Evolutionary conservation across 164 flowering plant genomes (phyloP).

Genomic region (Sextonia rubra): DNA sequence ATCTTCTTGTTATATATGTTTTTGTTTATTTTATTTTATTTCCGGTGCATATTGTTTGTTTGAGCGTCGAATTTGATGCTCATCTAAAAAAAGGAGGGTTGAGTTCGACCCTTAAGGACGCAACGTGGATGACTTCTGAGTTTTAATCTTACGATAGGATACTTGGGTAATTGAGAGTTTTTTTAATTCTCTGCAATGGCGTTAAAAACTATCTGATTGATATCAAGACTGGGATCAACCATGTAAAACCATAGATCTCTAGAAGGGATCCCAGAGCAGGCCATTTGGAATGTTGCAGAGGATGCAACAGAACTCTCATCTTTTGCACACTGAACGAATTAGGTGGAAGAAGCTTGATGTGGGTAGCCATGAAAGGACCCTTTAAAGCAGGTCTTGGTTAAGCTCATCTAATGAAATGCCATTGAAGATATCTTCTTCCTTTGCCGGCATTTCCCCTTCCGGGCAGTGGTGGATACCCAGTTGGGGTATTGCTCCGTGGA

Average conservation of each 20-base stretch:
- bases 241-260: slow-evolving; percentile 73
- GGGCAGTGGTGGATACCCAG: background rate
- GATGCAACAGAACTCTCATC: slow-evolving; percentile 61
- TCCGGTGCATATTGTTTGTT: no score
- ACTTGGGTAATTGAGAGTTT: slow-evolving; percentile 35
- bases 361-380: slow-evolving; percentile 70
- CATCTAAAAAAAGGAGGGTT: no score
- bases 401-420: slow-evolving; percentile 43
- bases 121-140: slow-evolving; percentile 45
- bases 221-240: slow-evolving; percentile 43
- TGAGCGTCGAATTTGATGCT: no score
- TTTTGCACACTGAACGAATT: slow-evolving; percentile 71
- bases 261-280: slow-evolving; percentile 50
- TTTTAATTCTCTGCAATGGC: slow-evolving; percentile 52
- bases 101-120: no score
- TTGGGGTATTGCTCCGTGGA: slow-evolving; percentile 25
- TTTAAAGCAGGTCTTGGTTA: slow-evolving; percentile 61
- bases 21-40: no score
- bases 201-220: slow-evolving; percentile 45
- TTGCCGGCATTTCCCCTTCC: slow-evolving; percentile 29
- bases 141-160: slow-evolving; percentile 12
- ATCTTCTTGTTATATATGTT: no score
- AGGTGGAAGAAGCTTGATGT: slow-evolving; percentile 58
- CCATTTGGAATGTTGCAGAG: slow-evolving; percentile 48
- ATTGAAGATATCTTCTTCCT: background rate